phyloP scores from a whole-genome alignment of 495 filamentous ascomycete species.

The Articulospora tetracladia region DNA sequence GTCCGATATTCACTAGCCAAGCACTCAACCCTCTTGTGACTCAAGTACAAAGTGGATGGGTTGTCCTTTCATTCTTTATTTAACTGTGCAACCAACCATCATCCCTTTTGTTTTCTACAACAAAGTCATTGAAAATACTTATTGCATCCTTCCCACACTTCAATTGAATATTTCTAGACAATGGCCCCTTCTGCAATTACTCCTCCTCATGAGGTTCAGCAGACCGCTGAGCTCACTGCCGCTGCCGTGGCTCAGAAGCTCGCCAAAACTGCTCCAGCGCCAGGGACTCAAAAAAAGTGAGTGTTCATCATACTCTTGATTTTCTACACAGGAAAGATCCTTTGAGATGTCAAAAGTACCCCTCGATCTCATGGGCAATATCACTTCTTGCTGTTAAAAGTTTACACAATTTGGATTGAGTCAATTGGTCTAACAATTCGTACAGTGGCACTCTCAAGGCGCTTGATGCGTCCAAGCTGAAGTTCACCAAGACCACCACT shows the following conservation, averaged over 20 bases:
- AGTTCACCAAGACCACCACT: conserved; percentile 59
- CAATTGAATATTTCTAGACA: background rate
- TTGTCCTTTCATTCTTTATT: background rate
- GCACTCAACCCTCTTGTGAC: background rate
- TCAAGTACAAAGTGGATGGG: background rate
- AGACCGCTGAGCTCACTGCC: conserved; percentile 22
- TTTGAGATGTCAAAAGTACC: no score
- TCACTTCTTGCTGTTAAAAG: background rate
- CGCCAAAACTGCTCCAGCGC: conserved; percentile 12
- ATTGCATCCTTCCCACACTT: background rate
- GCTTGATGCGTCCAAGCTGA: conserved; percentile 73
- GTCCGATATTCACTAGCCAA: background rate
- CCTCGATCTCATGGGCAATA: background rate
- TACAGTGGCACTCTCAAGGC: conserved; percentile 4
- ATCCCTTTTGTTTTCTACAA: background rate
- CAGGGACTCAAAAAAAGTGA: conserved; percentile 7
- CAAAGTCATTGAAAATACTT: background rate
- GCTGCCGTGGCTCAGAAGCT: conserved; percentile 25
- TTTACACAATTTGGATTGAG: background rate
- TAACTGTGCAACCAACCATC: background rate
- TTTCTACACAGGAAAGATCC: no score
- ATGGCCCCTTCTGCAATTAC: conserved; percentile 29
- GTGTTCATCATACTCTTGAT: background rate
- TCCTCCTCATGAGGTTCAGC: conserved; percentile 21
- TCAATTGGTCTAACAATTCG: background rate